A percentile compares a stretch with the other conserved stretches of the same genome.
Evolutionary conservation across 306 rosid species (phyloP).

Genomic region (Corylus americana): DNA sequence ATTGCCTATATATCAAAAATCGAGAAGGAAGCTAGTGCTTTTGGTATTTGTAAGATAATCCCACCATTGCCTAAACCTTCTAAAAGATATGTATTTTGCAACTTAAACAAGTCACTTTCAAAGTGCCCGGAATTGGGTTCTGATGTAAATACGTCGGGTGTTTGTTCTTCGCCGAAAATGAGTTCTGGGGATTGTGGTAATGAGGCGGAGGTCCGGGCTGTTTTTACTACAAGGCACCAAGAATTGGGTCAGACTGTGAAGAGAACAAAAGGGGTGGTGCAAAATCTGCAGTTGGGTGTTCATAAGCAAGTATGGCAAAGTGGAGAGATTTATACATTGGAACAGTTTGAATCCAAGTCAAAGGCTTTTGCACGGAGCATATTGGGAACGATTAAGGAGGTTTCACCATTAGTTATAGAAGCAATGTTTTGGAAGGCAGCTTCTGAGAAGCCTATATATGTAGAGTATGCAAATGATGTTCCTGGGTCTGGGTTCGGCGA

Average conservation of each 20-base stretch:
- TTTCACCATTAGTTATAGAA: slow-evolving; percentile 74
- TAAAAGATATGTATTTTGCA: slow-evolving; percentile 68
- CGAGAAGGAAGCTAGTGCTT: slow-evolving; percentile 87
- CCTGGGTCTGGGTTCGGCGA: slow-evolving; percentile 98
- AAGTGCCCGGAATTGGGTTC: slow-evolving; percentile 65
- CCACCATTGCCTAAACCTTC: slow-evolving; percentile 96
- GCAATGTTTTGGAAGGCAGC: slow-evolving; percentile 96
- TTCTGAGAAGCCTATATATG: slow-evolving; percentile 83
- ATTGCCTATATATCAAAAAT: slow-evolving; percentile 96
- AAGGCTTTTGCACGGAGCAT: slow-evolving; percentile 62
- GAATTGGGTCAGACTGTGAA: slow-evolving; percentile 76
- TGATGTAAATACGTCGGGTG: slow-evolving; percentile 33
- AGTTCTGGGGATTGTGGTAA: slow-evolving; percentile 44
- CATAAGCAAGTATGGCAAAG: slow-evolving; percentile 99
- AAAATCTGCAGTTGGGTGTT: slow-evolving; percentile 46
- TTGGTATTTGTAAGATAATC: slow-evolving; percentile 91
- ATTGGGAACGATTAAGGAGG: slow-evolving; percentile 68
- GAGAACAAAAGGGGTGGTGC: slow-evolving; percentile 62
- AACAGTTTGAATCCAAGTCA: slow-evolving; percentile 90
- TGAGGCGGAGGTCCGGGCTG: slow-evolving; percentile 64
- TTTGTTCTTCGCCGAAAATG: slow-evolving; percentile 34
- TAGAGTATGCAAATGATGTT: slow-evolving; percentile 97
- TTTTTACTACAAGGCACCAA: slow-evolving; percentile 95
- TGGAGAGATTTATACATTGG: slow-evolving; percentile 86
- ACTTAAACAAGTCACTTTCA: slow-evolving; percentile 81